Base-by-base conservation (phyloP, 805 yeast species). In the Hanseniaspora clermontiae region DNA sequence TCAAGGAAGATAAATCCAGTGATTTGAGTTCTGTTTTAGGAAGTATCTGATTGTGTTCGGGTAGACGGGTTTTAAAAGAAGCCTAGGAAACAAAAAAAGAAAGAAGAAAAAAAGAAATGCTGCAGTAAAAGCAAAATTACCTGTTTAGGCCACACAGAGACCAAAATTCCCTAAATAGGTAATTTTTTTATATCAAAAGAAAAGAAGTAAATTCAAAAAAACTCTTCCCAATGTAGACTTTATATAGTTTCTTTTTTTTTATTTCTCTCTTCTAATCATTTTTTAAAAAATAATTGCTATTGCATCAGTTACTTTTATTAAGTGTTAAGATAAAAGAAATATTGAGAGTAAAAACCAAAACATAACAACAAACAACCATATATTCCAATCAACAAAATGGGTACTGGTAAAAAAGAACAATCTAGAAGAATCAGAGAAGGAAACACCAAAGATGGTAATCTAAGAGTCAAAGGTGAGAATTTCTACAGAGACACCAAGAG, bases 401-500 rank as follows among this genome's bases (percentile, higher is more conserved):
- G 97, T 67, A 84, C 89, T 32, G 90, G 80, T 57, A 91, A 91
- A 76, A 93, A 89, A 65, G 98, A 91, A 71, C 86, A 85, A 69
- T 77, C 77, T 65, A 83, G 98, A 74, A 80, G 96, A 67, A 76
- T 77, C 58, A 84, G 95, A 66, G 87, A 89, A 68, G 84, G 84
- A 55, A 87, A 83, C 63, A 75, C 81, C 62, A 79, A 87, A 65
- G 95, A 87, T 70, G 96, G 96, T 32, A 91, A 91, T 65, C 78
- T 93, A 58, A 82, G 95, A 60, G 95, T 87, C 53, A 91, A 91
- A 69, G 98, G 98, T 66, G 98, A 91, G 72, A 91, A 91, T 74
- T 91, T 91, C 71, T 91, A 91, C 74, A 75, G 88, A 64, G 97
- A 90, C 80, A 91, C 95, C 55, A 88, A 89, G 67, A 87, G 87